These are phyloP conservation scores for Eutypella sp. DNA, from an alignment of 2,329 filamentous ascomycete species.

Conservation along the genomic window DNA sequence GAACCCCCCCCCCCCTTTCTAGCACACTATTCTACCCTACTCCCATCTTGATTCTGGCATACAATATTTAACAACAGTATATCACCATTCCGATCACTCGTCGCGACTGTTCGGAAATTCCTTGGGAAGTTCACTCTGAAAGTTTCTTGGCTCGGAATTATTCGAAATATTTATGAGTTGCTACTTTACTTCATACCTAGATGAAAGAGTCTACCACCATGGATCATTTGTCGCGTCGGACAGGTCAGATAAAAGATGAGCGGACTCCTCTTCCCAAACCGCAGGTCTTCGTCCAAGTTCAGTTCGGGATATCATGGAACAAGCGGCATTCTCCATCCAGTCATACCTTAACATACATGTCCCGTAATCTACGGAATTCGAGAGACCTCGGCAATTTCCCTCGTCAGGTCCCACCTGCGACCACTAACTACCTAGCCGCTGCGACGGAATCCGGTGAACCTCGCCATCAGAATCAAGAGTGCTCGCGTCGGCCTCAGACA, in stretches of 20 bases:
- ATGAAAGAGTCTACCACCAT: constrained; percentile 19
- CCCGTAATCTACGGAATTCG: constrained; percentile 35
- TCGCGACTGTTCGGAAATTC: too few species aligned
- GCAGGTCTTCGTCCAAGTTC: constrained; percentile 46
- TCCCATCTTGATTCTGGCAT: too few species aligned
- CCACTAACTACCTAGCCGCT: constrained; percentile 37
- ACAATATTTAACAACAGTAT: too few species aligned
- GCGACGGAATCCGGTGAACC: constrained; percentile 24
- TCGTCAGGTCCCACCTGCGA: constrained; percentile 40
- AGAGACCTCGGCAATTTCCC: constrained; percentile 38
- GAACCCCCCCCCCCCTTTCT: too few species aligned
- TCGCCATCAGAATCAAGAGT: constrained; percentile 19
- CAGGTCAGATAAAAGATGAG: constrained; percentile 20
- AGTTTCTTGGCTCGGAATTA: too few species aligned
- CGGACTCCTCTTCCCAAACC: constrained; percentile 27
- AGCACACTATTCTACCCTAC: too few species aligned
- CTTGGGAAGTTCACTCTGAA: too few species aligned
- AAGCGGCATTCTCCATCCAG: constrained; percentile 37
- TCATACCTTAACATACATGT: constrained; percentile 43
- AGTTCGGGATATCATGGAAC: constrained; percentile 48
- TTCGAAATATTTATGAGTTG: too few species aligned
- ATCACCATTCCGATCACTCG: too few species aligned
- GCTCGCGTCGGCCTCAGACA: constrained; percentile 9
- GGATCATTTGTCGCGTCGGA: constrained; percentile 14
- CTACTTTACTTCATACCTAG: constrained; percentile 1